phyloP scores from a whole-genome alignment of 2,329 filamentous ascomycete species.

The Beauveria caledonica region DNA sequence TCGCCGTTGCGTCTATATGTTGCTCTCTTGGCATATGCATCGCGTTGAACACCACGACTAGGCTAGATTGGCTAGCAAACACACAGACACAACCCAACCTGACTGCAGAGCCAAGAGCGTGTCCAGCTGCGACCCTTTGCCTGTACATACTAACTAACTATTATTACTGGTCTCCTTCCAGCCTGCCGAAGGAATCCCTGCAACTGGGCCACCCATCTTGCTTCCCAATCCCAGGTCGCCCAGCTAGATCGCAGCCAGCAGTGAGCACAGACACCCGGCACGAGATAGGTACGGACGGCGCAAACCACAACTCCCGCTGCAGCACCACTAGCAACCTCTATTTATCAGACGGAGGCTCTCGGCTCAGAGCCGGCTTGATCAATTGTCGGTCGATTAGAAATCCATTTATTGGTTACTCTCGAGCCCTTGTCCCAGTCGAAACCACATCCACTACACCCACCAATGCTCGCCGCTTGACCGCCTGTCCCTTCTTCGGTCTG shows the following conservation, averaged over 20 bases:
- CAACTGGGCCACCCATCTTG: neutral
- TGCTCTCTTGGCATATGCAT: neutral
- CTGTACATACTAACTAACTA: neutral
- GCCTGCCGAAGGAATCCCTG: neutral
- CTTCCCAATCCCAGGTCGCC: neutral
- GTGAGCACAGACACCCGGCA: neutral
- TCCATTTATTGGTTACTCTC: neutral
- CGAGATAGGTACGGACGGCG: neutral
- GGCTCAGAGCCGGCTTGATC: neutral
- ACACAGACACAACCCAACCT: neutral
- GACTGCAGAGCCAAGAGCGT: neutral
- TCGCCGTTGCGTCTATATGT: neutral
- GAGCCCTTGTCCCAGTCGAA: conserved; percentile 8
- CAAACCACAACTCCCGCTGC: neutral
- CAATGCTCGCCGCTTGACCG: conserved; percentile 4
- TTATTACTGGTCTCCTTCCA: neutral
- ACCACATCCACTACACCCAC: conserved; percentile 3
- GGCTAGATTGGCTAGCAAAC: neutral
- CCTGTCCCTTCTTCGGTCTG: neutral
- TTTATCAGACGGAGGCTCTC: neutral
- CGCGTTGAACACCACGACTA: neutral
- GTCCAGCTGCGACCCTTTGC: neutral
- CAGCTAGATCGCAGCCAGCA: neutral
- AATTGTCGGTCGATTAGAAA: neutral
- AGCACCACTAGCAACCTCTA: neutral